A percentile compares a stretch with the other conserved stretches of the same genome.
Conservation (phyloP, 345 rosid species). For the Eucalyptus marginata region DNA sequence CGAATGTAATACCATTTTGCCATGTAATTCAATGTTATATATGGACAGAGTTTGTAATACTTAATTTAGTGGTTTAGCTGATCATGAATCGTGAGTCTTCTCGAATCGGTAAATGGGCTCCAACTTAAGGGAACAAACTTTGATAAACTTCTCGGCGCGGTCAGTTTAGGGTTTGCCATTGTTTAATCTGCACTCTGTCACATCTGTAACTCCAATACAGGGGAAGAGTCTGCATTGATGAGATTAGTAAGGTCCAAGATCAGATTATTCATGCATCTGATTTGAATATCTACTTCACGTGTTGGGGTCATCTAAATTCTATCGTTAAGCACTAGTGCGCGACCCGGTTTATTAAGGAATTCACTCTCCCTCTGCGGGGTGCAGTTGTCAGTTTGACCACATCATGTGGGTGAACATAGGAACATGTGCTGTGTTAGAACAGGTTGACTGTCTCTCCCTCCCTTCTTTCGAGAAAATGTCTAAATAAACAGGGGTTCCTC, state of each 20-base stretch:
- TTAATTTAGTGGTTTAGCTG: neutral
- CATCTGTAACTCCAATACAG: neutral
- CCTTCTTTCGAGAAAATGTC: neutral
- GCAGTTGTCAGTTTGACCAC: neutral
- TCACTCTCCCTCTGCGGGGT: neutral
- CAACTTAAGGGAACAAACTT: neutral
- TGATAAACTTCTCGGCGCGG: neutral
- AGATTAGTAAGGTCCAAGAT: neutral
- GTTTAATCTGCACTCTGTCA: neutral
- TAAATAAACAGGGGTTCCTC: neutral
- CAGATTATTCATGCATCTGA: neutral
- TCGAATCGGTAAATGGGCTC: too few relatives aligned
- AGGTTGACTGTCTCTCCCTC: neutral
- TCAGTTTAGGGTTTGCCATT: neutral
- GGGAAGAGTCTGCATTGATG: neutral
- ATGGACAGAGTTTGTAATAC: rapidly evolving
- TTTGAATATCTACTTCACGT: neutral
- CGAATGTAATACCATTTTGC: rapidly evolving
- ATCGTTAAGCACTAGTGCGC: neutral
- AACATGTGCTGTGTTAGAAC: neutral
- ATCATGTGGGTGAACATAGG: neutral
- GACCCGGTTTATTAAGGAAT: neutral
- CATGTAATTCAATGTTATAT: neutral
- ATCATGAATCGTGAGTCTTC: neutral
- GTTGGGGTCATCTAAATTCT: neutral